A percentile compares a stretch with the other conserved stretches of the same genome.
Evolutionary conservation across 352 stramenopile genomes (phyloP).

Genomic region (Thalassiosira livingstoniorum): DNA sequence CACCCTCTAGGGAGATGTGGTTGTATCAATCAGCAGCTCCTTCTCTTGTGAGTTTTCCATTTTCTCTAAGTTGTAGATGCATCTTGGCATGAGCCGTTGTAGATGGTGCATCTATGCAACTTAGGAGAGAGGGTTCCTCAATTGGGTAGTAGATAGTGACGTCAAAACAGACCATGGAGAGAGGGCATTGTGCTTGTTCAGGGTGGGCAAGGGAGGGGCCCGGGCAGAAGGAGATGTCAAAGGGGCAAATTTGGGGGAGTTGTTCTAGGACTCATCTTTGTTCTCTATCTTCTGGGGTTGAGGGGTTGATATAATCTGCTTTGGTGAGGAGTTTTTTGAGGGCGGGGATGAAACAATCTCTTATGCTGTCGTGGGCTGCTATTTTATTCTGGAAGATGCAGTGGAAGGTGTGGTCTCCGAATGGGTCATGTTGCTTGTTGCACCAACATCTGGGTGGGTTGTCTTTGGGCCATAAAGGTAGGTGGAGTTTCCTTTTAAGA

Average conservation of each 20-base stretch:
- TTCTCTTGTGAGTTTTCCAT: not conserved
- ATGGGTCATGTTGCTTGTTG: conserved; percentile 2
- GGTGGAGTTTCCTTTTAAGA: conserved; percentile 9
- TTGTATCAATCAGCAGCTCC: not conserved
- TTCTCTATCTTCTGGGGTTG: not conserved
- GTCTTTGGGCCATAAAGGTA: not conserved
- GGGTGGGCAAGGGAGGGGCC: not conserved
- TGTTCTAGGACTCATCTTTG: not conserved
- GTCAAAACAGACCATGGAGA: conserved; percentile 4
- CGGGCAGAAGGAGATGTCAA: conserved; percentile 1
- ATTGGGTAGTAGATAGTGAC: not conserved
- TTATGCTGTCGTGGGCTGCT: conserved; percentile 10
- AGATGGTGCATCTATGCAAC: not conserved
- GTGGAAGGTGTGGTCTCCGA: conserved; percentile 3
- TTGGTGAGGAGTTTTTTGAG: not conserved
- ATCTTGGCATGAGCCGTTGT: conserved; percentile 11
- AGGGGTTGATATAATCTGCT: conserved; percentile 1
- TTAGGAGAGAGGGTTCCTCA: not conserved
- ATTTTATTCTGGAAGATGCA: conserved; percentile 11
- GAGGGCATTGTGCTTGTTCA: not conserved
- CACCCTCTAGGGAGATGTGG: not conserved
- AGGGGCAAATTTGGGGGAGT: not conserved
- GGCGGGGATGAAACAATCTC: not conserved
- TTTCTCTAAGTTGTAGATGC: conserved; percentile 13
- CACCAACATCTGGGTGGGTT: conserved; percentile 5